These are phyloP conservation scores for Sclerotinia spermophila DNA, from an alignment of 2,329 filamentous ascomycete species.

Conservation along the genomic window DNA sequence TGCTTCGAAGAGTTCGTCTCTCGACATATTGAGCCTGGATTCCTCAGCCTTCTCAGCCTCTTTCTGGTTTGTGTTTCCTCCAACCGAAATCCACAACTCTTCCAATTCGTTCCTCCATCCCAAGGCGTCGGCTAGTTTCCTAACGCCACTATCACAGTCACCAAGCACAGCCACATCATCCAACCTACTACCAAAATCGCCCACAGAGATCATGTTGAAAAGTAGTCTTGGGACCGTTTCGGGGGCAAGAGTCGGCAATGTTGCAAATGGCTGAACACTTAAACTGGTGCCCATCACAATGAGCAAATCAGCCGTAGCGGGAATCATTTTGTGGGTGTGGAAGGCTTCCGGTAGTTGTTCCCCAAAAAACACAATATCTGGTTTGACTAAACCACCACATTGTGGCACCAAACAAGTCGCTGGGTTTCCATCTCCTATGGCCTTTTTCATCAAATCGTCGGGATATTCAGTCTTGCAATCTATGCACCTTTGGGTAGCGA, in stretches of 20 bases:
- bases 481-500: conserved; percentile 86
- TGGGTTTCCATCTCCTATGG: conserved; percentile 64
- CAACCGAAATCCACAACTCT: conserved; percentile 64
- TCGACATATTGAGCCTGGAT: conserved; percentile 31
- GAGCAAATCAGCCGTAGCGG: conserved; percentile 66
- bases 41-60: conserved; percentile 25
- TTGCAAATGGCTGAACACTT: conserved; percentile 83
- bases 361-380: conserved; percentile 82
- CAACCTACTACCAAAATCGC: conserved; percentile 67
- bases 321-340: conserved; percentile 53
- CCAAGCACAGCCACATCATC: conserved; percentile 85
- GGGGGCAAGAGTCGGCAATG: conserved; percentile 62
- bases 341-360: conserved; percentile 66
- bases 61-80: conserved; percentile 54
- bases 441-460: conserved; percentile 67
- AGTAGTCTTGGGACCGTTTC: conserved; percentile 70
- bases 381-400: conserved; percentile 74
- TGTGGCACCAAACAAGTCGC: conserved; percentile 59
- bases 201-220: conserved; percentile 83
- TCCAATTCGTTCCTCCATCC: conserved; percentile 88
- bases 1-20: conserved; percentile 47
- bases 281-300: conserved; percentile 89
- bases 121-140: conserved; percentile 71
- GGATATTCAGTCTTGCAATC: conserved; percentile 75
- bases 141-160: conserved; percentile 78